Base-by-base conservation (phyloP, 192 early-diverging fungal genomes). In the Entomortierella parvispora region DNA sequence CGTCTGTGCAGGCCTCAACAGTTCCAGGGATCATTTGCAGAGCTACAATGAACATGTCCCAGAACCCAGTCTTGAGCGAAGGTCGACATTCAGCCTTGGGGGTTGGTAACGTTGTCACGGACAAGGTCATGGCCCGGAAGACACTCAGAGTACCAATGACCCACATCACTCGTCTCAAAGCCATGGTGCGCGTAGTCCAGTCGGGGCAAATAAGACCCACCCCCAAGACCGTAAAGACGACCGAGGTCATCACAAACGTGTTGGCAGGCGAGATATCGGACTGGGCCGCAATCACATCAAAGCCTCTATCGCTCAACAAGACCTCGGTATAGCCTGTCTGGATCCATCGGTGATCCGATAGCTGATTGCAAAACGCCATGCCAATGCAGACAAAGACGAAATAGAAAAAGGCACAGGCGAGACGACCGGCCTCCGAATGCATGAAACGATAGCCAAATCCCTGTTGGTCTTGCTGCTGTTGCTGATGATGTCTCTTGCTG, bases 1-100 rank as follows among this genome's bases (percentile, higher is more conserved):
- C 76, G 45, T 82, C 81, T 0, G 81, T 82, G 56, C 81, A 82
- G 28, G 81, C 81, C 46, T 82, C 76, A 32, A 78, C 64, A 7
- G 68, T 68, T 11, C 81, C 81, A 3, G 68, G 65, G 23, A 82
- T 82, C 60, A 82, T 63, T 25, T 78, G 58, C 9, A 78, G 43
- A 3, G 69, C 60, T 15, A 67, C 56, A 20, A 72, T 68, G 3
- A 82, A 32, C 81, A 82, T 82, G 33, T 78, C 55, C 51, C 54
- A 65, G 58, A 82, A 82, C 7, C 49, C 70, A 3, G 69, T 71
- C 50, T 76, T 62, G 12, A 71, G 37, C 20, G 56, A 43, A 12
- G 81, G 81, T 3, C 47, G 34, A 50, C 81, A 82, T 20, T 58
- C 55, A 14, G 62, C 74, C 46, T 82, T 82, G 49, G 81, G 81